Evolutionary conservation across 2,329 filamentous ascomycete genomes (phyloP).

Genomic region (Colletotrichum incanum): DNA sequence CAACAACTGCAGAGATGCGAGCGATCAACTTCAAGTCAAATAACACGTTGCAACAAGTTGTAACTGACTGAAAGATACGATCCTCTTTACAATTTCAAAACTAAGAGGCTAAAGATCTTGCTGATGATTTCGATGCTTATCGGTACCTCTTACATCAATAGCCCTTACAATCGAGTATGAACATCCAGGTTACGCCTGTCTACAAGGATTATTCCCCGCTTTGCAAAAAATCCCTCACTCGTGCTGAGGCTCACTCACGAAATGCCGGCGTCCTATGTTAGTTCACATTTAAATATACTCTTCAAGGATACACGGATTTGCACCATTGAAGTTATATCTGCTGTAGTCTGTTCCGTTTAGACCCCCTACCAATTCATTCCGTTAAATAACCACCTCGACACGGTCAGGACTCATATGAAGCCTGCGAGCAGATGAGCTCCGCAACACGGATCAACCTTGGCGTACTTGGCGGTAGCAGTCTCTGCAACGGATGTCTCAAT

Average conservation of each 20-base stretch:
- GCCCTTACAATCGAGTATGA: too few species aligned
- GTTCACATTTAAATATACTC: too few species aligned
- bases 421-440: background rate
- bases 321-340: background rate
- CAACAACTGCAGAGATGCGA: too few species aligned
- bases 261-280: too few species aligned
- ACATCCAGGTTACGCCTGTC: background rate
- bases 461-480: background rate
- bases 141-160: too few species aligned
- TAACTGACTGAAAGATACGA: too few species aligned
- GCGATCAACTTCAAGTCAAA: too few species aligned
- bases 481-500: background rate
- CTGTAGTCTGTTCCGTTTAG: background rate
- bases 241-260: background rate
- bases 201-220: background rate
- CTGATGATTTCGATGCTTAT: too few species aligned
- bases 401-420: background rate
- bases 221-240: conserved; percentile 1
- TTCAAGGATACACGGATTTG: too few species aligned
- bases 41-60: too few species aligned
- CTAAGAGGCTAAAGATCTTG: too few species aligned
- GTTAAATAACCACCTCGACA: background rate
- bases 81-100: too few species aligned
- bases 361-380: background rate
- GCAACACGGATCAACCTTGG: background rate